Base-by-base conservation (phyloP, 257 asterid species). In the Echites panduratus region DNA sequence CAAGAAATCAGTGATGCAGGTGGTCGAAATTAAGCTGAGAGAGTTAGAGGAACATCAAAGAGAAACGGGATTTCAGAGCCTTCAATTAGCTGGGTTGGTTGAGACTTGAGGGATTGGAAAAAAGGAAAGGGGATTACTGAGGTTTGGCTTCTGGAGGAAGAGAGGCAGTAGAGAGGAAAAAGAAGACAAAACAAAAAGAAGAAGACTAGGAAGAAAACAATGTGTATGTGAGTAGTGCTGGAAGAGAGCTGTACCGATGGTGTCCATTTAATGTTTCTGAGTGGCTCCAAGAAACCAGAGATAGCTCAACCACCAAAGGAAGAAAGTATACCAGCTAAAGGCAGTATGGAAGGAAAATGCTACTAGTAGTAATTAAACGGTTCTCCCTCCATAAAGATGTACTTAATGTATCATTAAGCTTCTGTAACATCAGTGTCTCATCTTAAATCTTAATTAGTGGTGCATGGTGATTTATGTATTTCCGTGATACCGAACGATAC, bases 241-340 rank as follows among this genome's bases (percentile, higher is more conserved):
- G 73, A 63, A n/a, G 76, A 69, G 68, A 73, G 73, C 49, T 67
- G 57, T 47, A 57, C 4, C 24, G 29, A 40, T n/a, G 47, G 69
- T 68, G 66, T 40, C n/a, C 44, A 77, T 76, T 79, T 71, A 79
- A 69, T 61, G 75, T 74, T 4, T 49, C 20, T 52, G 61, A 69
- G 77, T 58, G 24, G 70, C 57, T 79, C 14, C 43, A 63, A 54
- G 49, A 44, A 20, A 20, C 47, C 73, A 72, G 52, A 58, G 65
- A 70, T 77, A 80, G 86, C 74, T 79, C 82, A 82, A 73, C 86
- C 53, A 79, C 82, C 84, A 57, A 54, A 26, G 66, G 43, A 29
- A 52, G 72, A 50, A 41, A 50, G 8, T 50, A 16, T 61, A 66
- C 27, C 57, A 71, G 24, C 35, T 11, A 32, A 12, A 56, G n/a